phyloP scores from a whole-genome alignment of 441 rosid genomes.

The Pelargonium cotyledonis region DNA sequence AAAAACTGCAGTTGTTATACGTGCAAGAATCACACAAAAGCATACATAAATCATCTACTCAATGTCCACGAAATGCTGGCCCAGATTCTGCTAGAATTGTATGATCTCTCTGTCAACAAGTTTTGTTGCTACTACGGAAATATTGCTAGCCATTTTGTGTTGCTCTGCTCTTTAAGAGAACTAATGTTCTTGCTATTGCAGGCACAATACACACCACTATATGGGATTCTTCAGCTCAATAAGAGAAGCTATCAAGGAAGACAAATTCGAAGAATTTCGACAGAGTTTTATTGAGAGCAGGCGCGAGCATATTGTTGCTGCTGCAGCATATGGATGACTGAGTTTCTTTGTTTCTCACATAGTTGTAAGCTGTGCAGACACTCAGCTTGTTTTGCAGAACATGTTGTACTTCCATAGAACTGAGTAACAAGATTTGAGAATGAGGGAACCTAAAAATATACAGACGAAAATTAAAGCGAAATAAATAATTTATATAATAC shows the following conservation, averaged over 20 bases:
- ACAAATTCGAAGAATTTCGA: constrained; percentile 41
- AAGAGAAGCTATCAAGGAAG: constrained; percentile 55
- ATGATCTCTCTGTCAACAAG: constrained; percentile 14
- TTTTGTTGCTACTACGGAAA: background rate
- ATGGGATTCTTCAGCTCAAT: constrained; percentile 50
- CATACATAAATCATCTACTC: constrained; percentile 70
- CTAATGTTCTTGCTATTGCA: constrained; percentile 27
- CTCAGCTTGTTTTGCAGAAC: background rate
- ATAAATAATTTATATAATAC: too few species aligned
- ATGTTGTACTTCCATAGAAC: background rate
- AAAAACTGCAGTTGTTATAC: constrained; percentile 57
- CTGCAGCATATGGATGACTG: constrained; percentile 24
- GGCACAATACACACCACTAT: constrained; percentile 73
- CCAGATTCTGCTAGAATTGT: constrained; percentile 71
- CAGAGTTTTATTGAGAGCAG: constrained; percentile 35
- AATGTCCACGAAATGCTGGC: constrained; percentile 75
- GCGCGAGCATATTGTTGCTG: constrained; percentile 29
- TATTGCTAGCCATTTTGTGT: background rate
- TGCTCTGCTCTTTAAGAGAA: background rate
- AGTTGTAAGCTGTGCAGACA: background rate
- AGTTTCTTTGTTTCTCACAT: background rate
- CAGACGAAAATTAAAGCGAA: too few species aligned
- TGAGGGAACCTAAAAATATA: too few species aligned
- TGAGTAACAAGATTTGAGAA: too few species aligned
- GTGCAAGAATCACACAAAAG: constrained; percentile 66